A percentile compares a stretch with the other conserved stretches of the same genome.
Evolutionary conservation across 768 basidiomycete genomes (phyloP).

Genomic region (Tricholoma saponaceum): DNA sequence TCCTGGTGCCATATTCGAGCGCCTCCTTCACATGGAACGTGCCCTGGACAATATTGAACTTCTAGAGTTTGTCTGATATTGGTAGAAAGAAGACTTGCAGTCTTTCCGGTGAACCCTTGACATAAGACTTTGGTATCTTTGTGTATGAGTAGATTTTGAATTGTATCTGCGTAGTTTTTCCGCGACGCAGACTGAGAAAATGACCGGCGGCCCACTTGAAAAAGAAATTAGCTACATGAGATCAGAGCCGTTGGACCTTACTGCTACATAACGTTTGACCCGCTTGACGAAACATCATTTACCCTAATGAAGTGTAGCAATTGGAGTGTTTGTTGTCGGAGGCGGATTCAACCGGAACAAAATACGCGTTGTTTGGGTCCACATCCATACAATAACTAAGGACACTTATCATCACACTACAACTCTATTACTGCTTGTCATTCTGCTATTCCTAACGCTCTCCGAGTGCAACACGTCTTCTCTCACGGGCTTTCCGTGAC

Average conservation of each 20-base stretch:
- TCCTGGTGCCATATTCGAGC: constrained; percentile 88
- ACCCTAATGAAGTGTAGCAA: constrained; percentile 1
- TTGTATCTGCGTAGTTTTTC: constrained; percentile 82
- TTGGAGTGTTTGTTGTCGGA: constrained; percentile 6
- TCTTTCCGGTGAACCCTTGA: constrained; percentile 95
- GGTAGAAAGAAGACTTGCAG: constrained; percentile 44
- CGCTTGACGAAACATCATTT: constrained; percentile 57
- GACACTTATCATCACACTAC: not conserved
- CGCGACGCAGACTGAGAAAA: constrained; percentile 78
- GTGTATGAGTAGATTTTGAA: constrained; percentile 87
- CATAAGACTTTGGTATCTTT: constrained; percentile 93
- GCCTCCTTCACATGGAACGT: constrained; percentile 97
- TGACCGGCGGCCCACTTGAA: constrained; percentile 60
- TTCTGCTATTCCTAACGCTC: constrained; percentile 26
- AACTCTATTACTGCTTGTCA: constrained; percentile 4
- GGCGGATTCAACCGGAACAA: not conserved
- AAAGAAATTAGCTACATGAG: constrained; percentile 3
- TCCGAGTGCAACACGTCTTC: constrained; percentile 41
- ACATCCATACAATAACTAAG: not conserved
- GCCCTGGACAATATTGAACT: constrained; percentile 46
- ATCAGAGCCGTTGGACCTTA: constrained; percentile 23
- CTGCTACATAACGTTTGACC: constrained; percentile 54
- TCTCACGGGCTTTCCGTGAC: constrained; percentile 70
- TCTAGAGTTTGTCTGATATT: not conserved
- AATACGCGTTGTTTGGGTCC: not conserved